These are phyloP conservation scores for Kwoniella shivajii DNA, from an alignment of 1,284 basidiomycete species.

Conservation along the genomic window DNA sequence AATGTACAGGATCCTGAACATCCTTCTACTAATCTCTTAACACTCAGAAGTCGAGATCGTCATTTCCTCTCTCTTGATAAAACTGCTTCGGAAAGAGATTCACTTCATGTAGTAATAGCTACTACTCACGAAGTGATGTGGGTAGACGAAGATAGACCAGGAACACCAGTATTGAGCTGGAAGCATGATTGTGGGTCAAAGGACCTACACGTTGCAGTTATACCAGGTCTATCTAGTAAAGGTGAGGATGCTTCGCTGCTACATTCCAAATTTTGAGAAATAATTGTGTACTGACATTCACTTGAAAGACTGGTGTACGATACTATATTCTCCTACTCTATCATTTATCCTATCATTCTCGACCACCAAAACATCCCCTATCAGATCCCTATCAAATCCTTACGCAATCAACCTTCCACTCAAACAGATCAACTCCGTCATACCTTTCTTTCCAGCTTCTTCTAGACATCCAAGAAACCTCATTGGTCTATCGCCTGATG, in stretches of 20 bases:
- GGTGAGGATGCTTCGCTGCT: slow-evolving; percentile 4
- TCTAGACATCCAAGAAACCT: slow-evolving; percentile 4
- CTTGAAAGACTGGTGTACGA: slow-evolving; percentile 15
- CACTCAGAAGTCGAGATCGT: slow-evolving; percentile 17
- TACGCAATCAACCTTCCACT: slow-evolving; percentile 16
- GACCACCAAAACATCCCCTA: slow-evolving; percentile 11
- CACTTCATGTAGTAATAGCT: slow-evolving; percentile 20
- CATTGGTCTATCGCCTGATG: slow-evolving; percentile 11
- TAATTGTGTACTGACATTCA: background rate
- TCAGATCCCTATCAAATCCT: slow-evolving; percentile 19
- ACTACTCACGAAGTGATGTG: slow-evolving; percentile 42
- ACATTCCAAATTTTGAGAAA: background rate
- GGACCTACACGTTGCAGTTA: slow-evolving; percentile 24
- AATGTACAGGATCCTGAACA: slow-evolving; percentile 9
- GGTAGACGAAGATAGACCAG: slow-evolving; percentile 34
- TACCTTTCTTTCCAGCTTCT: slow-evolving; percentile 3
- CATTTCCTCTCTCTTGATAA: slow-evolving; percentile 37
- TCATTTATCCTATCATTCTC: slow-evolving; percentile 22
- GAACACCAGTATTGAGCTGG: slow-evolving; percentile 27
- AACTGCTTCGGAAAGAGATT: slow-evolving; percentile 20
- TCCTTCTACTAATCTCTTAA: slow-evolving; percentile 17
- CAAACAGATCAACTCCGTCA: background rate
- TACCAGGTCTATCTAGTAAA: slow-evolving; percentile 10
- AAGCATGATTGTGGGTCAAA: slow-evolving; percentile 31
- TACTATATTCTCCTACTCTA: slow-evolving; percentile 26